Evolutionary conservation across 163 green algal genomes (phyloP), one percentile per base, ranked within the genome.

Genomic region (Prototheca wickerhamii): DNA sequence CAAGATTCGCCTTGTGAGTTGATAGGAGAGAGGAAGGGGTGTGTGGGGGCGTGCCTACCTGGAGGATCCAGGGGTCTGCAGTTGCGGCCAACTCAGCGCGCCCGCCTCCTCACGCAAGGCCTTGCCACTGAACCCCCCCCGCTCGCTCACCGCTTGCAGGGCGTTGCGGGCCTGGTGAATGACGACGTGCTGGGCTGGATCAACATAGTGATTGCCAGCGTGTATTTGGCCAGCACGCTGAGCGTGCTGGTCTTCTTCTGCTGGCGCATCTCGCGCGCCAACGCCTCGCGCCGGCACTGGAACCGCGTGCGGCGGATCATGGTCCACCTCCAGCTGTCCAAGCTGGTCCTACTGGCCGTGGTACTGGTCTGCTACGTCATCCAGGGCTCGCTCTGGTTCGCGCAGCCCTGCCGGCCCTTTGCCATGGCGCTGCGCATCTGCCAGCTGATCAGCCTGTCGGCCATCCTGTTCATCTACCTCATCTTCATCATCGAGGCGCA

Each of bases 311-410:
- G 70, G 3, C 31, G 28, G n/a, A 44, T 50, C 3, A 3, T 53
- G 30, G 43, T 33, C 4, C 30, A 18, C 1, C 40, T 64, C 43
- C 31, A 40, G 6, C 7, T 10, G 1, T 40, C n/a, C 0, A 58
- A 75, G 51, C 59, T 77, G 34, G n/a, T 15, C 3, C 30, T 73
- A 51, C 61, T 68, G 67, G 3, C 52, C 1, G 25, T 74, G 25
- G 70, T 57, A 50, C 12, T 30, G 10, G 6, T 62, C 1, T 40
- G 65, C 21, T 76, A 63, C 26, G 35, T 77, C 3, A 29, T 46
- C 8, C 65, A 58, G 21, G 76, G 76, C 51, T 30, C 29, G 50
- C 57, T 28, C 26, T 33, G 23, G 15, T 29, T 61, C 12, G 44
- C 37, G 4, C 3, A 56, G 1, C 18, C 17, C n/a, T 67, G 61